phyloP scores from a whole-genome alignment of 495 filamentous ascomycete genomes.

The Neurospora sublineolata region DNA sequence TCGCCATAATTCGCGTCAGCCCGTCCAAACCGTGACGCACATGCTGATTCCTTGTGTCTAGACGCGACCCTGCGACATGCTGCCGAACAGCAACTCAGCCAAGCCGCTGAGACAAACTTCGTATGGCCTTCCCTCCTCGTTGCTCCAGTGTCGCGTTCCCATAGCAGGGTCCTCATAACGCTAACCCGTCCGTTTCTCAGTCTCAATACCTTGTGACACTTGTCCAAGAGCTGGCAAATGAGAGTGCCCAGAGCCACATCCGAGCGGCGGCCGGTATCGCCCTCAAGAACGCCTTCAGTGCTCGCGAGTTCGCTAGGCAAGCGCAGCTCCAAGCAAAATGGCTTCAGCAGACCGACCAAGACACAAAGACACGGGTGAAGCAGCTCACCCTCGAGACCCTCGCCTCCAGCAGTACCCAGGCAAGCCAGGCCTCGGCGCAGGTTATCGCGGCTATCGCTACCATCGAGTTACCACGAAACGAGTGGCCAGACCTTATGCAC shows the following conservation, averaged over 20 bases:
- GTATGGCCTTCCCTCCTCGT: conserved; percentile 44
- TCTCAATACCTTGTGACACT: conserved; percentile 83
- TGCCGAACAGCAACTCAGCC: conserved; percentile 86
- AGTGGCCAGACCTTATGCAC: conserved; percentile 93
- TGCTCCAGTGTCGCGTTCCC: conserved; percentile 2
- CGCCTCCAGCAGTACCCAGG: conserved; percentile 59
- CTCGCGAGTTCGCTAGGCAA: conserved; percentile 77
- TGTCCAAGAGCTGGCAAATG: conserved; percentile 86
- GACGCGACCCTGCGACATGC: conserved; percentile 80
- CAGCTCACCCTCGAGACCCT: conserved; percentile 77
- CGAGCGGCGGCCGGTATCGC: conserved; percentile 90
- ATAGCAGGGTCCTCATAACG: conserved; percentile 4
- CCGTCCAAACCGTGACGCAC: conserved; percentile 3
- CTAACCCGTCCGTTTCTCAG: conserved; percentile 34
- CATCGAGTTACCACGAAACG: conserved; percentile 83
- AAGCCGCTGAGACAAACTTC: conserved; percentile 87
- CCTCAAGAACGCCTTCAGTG: conserved; percentile 91
- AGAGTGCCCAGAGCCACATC: conserved; percentile 67
- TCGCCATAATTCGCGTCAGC: conserved; percentile 11
- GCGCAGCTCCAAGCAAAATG: conserved; percentile 84
- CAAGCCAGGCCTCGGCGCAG: conserved; percentile 81
- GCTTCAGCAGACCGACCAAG: conserved; percentile 63
- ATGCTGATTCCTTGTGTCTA: conserved; percentile 26
- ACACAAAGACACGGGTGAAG: conserved; percentile 78
- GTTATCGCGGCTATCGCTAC: conserved; percentile 89